Percentiles rank a stretch among this genome's conserved stretches.
Evolutionary conservation across 768 basidiomycete genomes (phyloP).

Genomic region (Lactifluus subvellereus): DNA sequence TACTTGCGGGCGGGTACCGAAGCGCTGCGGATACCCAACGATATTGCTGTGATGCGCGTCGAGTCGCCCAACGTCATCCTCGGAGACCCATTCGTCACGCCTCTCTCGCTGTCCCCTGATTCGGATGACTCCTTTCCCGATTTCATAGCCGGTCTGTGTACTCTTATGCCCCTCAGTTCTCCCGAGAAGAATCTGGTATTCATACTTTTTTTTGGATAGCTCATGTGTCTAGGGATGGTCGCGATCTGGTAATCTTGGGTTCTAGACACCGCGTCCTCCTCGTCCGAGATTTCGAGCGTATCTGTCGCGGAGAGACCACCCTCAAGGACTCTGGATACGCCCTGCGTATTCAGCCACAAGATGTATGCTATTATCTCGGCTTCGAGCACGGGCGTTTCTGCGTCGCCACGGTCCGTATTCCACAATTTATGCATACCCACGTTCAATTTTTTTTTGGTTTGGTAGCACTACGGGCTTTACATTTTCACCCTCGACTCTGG

Average conservation of each 20-base stretch:
- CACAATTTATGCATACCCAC: neutral
- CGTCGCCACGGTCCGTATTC: slow-evolving; percentile 18
- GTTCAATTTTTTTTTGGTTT: neutral
- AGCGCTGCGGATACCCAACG: slow-evolving; percentile 35
- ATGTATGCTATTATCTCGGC: slow-evolving; percentile 11
- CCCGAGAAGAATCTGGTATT: neutral
- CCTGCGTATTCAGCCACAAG: neutral
- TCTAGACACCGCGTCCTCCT: slow-evolving; percentile 28
- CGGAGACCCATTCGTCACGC: slow-evolving; percentile 7
- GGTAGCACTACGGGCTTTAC: slow-evolving; percentile 9
- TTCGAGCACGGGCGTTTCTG: slow-evolving; percentile 23
- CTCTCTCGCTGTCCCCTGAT: neutral
- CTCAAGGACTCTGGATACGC: neutral
- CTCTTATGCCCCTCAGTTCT: neutral
- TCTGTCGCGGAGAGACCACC: slow-evolving; percentile 20
- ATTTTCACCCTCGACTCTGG: slow-evolving; percentile 10
- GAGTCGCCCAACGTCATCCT: neutral
- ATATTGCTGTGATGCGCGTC: neutral
- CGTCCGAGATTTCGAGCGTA: slow-evolving; percentile 34
- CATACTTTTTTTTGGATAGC: slow-evolving; percentile 24
- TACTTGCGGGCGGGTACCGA: slow-evolving; percentile 43
- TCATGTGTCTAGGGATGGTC: slow-evolving; percentile 36
- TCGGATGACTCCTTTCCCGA: neutral
- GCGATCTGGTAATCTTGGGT: slow-evolving; percentile 31
- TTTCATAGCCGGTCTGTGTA: slow-evolving; percentile 12